phyloP scores from a whole-genome alignment of 2,329 filamentous ascomycete species.

The Orbilia ellipsospora region DNA sequence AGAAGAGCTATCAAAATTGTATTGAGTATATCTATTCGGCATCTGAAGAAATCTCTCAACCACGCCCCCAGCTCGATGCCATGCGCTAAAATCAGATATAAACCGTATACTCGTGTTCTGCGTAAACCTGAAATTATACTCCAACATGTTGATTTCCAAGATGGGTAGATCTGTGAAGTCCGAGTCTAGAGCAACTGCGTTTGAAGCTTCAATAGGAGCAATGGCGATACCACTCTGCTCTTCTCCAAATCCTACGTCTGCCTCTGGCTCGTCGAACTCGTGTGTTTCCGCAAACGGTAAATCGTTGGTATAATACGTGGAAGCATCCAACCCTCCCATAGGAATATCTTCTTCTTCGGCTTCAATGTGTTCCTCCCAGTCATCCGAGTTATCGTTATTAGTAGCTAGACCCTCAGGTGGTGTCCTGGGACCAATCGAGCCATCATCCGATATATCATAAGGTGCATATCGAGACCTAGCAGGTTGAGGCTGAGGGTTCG shows the following conservation, averaged over 20 bases:
- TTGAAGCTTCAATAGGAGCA: slow-evolving; percentile 10
- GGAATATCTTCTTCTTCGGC: slow-evolving; percentile 9
- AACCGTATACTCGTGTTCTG: slow-evolving; percentile 22
- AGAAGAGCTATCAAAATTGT: too few relatives aligned
- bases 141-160: slow-evolving; percentile 16
- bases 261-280: neutral
- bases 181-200: slow-evolving; percentile 20
- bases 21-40: too few relatives aligned
- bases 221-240: slow-evolving; percentile 9
- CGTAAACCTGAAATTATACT: slow-evolving; percentile 8
- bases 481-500: neutral
- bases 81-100: slow-evolving; percentile 14
- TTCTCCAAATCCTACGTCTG: neutral
- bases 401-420: neutral
- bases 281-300: neutral
- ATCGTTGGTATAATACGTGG: neutral
- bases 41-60: neutral
- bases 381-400: neutral
- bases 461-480: neutral
- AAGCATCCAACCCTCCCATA: too few relatives aligned
- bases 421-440: too few relatives aligned
- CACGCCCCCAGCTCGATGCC: slow-evolving; percentile 15
- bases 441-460: too few relatives aligned
- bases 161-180: neutral
- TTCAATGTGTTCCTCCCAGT: neutral